phyloP scores from a whole-genome alignment of 768 basidiomycete genomes.

The Cystofilobasidium macerans region DNA sequence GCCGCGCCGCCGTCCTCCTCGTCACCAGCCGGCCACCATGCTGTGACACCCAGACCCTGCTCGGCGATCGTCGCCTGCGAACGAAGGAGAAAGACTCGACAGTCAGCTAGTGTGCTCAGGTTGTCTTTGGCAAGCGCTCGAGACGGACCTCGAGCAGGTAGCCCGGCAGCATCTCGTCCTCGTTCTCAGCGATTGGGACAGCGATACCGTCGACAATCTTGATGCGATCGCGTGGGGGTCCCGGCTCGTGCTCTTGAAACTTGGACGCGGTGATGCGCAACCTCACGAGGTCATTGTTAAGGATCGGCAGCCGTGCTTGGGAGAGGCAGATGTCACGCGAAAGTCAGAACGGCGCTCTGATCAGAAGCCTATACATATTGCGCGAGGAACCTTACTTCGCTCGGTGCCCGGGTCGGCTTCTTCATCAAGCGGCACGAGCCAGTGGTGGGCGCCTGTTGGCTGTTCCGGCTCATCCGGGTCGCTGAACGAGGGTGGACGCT shows the following conservation, averaged over 20 bases:
- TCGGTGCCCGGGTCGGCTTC: conserved; percentile 9
- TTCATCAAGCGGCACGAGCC: conserved; percentile 16
- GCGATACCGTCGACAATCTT: conserved; percentile 24
- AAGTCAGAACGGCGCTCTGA: neutral
- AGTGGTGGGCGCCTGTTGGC: conserved; percentile 14
- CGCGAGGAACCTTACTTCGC: conserved; percentile 4
- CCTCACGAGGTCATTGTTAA: conserved; percentile 34
- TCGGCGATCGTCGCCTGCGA: conserved; percentile 39
- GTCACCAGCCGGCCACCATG: conserved; percentile 39
- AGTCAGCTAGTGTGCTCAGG: neutral
- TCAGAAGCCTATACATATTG: neutral
- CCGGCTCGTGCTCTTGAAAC: conserved; percentile 38
- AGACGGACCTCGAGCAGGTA: conserved; percentile 37
- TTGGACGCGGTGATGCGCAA: conserved; percentile 36
- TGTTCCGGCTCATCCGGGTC: conserved; percentile 33
- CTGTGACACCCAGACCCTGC: conserved; percentile 38
- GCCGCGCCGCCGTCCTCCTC: conserved; percentile 31
- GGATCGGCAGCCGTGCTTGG: conserved; percentile 34
- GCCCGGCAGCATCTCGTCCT: conserved; percentile 36
- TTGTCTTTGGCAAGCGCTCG: too few relatives aligned
- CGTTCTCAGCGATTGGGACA: conserved; percentile 26
- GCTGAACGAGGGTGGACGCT: conserved; percentile 27
- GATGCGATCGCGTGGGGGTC: conserved; percentile 29
- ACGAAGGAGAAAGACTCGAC: neutral
- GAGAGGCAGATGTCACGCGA: neutral